Percentiles rank a stretch among this genome's conserved stretches.
These are phyloP conservation scores for Willaertia magna DNA, from an alignment of 208 protist species.

Conservation along the genomic window DNA sequence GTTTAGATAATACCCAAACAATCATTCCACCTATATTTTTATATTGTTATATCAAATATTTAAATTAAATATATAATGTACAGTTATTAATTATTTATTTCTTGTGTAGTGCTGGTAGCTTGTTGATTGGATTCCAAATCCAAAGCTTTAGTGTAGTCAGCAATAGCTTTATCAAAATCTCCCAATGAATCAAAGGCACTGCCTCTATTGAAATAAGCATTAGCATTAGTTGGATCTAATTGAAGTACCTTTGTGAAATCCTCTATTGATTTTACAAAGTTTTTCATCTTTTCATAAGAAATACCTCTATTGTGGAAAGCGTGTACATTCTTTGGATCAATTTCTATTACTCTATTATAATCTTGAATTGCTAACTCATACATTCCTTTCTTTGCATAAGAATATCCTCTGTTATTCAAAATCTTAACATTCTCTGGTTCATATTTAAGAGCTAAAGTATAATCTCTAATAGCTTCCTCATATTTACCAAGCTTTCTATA, in stretches of 20 bases:
- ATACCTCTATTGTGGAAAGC: constrained; percentile 68
- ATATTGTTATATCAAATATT: no score
- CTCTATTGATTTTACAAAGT: constrained; percentile 37
- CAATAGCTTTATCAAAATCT: constrained; percentile 43
- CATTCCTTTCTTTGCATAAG: constrained; percentile 35
- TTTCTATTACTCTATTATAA: constrained; percentile 48
- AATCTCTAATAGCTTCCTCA: constrained; percentile 56
- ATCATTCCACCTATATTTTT: no score
- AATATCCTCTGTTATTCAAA: constrained; percentile 64
- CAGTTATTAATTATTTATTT: no score
- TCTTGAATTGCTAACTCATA: constrained; percentile 55
- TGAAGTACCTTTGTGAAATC: constrained; percentile 60
- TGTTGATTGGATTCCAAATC: constrained; percentile 22
- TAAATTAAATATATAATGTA: no score
- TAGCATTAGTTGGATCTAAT: constrained; percentile 72
- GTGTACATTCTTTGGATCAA: constrained; percentile 48
- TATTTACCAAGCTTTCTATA: constrained; percentile 48
- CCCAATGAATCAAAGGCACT: constrained; percentile 42
- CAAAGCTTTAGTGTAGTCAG: constrained; percentile 46
- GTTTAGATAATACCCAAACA: no score
- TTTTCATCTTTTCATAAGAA: constrained; percentile 48
- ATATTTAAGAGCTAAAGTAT: constrained; percentile 42
- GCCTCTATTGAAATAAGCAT: constrained; percentile 66
- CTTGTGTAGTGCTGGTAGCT: no score
- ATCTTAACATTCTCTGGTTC: constrained; percentile 54